phyloP scores from a whole-genome alignment of 2,329 filamentous ascomycete genomes.

The Penicillium sp. region DNA sequence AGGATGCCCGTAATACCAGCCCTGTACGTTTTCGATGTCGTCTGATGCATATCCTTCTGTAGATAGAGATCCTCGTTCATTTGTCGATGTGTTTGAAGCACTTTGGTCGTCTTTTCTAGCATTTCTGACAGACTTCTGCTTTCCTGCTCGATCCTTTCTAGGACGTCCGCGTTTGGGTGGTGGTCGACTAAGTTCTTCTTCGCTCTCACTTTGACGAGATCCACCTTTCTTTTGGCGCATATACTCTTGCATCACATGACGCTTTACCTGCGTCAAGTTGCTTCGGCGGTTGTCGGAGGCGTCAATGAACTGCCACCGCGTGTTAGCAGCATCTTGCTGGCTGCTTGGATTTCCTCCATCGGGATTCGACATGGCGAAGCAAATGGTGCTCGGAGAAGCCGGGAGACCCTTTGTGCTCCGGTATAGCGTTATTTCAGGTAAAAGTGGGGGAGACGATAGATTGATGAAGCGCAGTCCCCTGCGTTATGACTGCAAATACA shows the following conservation, averaged over 20 bases:
- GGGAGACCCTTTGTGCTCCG: not conserved
- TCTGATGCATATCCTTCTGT: not conserved
- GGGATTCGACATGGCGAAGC: not conserved
- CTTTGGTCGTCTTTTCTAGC: not conserved
- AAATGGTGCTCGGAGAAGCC: not conserved
- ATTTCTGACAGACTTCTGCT: conserved; percentile 7
- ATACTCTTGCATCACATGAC: conserved; percentile 47
- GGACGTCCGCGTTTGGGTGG: conserved; percentile 15
- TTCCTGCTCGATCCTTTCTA: conserved; percentile 6
- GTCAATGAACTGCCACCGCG: conserved; percentile 43
- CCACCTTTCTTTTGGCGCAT: conserved; percentile 38
- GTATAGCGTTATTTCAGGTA: not conserved
- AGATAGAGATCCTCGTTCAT: not conserved
- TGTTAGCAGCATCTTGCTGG: not conserved
- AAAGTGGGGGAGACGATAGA: not conserved
- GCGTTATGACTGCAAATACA: not conserved
- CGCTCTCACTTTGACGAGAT: conserved; percentile 17
- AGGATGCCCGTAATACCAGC: not conserved
- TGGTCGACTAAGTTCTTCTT: conserved; percentile 10
- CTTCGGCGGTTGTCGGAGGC: conserved; percentile 35
- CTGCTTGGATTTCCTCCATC: not conserved
- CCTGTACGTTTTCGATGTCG: not conserved
- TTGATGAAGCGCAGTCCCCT: not conserved
- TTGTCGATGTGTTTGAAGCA: not conserved
- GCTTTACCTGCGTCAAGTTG: conserved; percentile 43